Conservation (phyloP, 768 basidiomycete genomes). For the Pleurotus ostreatus region DNA sequence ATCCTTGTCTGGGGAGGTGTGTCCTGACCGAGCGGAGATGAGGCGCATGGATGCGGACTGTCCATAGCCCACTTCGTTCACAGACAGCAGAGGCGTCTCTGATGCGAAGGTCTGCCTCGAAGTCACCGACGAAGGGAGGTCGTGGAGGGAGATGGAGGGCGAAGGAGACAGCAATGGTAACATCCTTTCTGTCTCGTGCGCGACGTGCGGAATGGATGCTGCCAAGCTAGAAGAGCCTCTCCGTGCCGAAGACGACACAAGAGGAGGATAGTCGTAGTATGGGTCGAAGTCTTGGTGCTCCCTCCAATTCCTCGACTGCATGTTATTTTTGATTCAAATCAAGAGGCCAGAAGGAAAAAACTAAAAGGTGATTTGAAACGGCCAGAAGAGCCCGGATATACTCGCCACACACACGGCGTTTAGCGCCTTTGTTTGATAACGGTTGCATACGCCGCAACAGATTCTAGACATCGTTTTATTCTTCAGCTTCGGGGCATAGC, state of each 20-base stretch:
- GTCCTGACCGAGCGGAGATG: background rate
- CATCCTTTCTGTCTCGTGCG: constrained; percentile 8
- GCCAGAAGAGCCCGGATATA: no score
- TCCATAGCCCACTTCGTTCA: constrained; percentile 4
- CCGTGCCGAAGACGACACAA: background rate
- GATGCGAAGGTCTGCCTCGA: constrained; percentile 4
- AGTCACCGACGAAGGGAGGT: constrained; percentile 1
- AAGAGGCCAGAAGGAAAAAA: background rate
- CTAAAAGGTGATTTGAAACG: background rate
- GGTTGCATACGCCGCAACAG: no score
- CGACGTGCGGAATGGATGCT: constrained; percentile 6
- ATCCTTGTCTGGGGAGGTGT: background rate
- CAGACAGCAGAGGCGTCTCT: constrained; percentile 1
- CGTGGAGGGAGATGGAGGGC: background rate
- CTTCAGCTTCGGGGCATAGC: no score
- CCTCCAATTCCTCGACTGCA: constrained; percentile 4
- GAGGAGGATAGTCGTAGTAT: constrained; percentile 6
- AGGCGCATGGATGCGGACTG: constrained; percentile 4
- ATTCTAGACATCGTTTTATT: no score
- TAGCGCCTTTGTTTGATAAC: no score
- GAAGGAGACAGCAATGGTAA: background rate
- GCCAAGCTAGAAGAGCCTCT: constrained; percentile 1
- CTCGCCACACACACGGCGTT: no score
- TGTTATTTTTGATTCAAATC: background rate
- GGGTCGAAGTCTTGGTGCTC: constrained; percentile 7